Percentiles rank a stretch among this genome's conserved stretches.
These are phyloP conservation scores for Cucumis variabilis DNA, from an alignment of 331 rosid species.

Conservation along the genomic window DNA sequence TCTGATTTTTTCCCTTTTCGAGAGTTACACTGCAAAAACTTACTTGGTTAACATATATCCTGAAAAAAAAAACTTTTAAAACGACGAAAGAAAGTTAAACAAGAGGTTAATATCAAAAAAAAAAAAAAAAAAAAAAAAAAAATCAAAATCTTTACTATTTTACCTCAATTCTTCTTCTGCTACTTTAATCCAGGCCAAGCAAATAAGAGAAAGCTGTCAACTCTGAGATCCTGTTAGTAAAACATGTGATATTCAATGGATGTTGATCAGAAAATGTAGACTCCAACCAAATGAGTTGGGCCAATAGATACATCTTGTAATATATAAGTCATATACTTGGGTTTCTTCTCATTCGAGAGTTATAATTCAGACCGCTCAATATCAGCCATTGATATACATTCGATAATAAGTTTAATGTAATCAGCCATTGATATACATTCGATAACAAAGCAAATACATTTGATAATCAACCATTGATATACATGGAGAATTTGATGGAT, in stretches of 20 bases:
- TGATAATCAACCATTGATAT: not conserved
- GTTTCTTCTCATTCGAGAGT: not conserved
- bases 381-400: not conserved
- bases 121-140: not conserved
- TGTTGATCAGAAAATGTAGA: not conserved
- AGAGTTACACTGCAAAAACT: not conserved
- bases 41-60: not conserved
- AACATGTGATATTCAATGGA: constrained; percentile 14
- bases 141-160: constrained; percentile 1
- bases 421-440: not conserved
- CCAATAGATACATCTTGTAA: not conserved
- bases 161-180: not conserved
- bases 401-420: no score
- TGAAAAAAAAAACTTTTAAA: not conserved
- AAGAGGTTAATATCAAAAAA: not conserved
- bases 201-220: not conserved
- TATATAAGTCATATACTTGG: not conserved
- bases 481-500: not conserved
- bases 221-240: not conserved
- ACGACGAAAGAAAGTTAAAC: not conserved
- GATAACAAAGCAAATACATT: not conserved
- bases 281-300: not conserved
- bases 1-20: not conserved
- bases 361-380: constrained; percentile 7
- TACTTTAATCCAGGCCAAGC: constrained; percentile 15